These are phyloP conservation scores for Melampsora larici-populina DNA, from an alignment of 1,284 basidiomycete genomes.

Conservation along the genomic window DNA sequence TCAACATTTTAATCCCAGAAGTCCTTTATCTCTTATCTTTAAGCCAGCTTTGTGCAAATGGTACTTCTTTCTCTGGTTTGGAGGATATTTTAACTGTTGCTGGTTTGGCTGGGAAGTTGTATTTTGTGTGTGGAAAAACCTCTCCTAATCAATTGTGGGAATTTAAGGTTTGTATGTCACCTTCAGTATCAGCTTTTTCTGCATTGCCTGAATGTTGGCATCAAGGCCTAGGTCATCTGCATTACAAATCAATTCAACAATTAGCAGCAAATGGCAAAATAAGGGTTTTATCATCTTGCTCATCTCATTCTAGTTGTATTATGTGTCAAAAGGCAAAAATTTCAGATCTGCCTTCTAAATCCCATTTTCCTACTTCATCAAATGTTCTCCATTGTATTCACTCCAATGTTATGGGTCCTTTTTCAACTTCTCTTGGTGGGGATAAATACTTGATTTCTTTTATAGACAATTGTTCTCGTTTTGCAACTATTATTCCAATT, in stretches of 20 bases:
- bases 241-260: neutral
- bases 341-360: neutral
- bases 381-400: too few relatives aligned
- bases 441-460: too few relatives aligned
- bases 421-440: too few relatives aligned
- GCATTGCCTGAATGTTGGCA: neutral
- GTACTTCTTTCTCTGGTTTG: neutral
- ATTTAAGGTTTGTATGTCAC: neutral
- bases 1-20: neutral
- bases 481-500: too few relatives aligned
- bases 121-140: neutral
- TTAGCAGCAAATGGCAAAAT: neutral
- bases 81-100: neutral
- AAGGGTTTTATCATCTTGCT: neutral
- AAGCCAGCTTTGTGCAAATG: neutral
- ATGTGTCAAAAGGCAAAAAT: neutral
- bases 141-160: neutral
- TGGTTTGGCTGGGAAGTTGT: neutral
- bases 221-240: neutral
- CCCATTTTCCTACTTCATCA: neutral
- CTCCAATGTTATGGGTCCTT: too few relatives aligned
- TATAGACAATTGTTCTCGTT: too few relatives aligned
- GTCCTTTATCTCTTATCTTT: neutral
- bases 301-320: neutral
- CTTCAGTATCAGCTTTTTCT: neutral